phyloP scores from a whole-genome alignment of 768 basidiomycete species.

The Polyporus arcularius region DNA sequence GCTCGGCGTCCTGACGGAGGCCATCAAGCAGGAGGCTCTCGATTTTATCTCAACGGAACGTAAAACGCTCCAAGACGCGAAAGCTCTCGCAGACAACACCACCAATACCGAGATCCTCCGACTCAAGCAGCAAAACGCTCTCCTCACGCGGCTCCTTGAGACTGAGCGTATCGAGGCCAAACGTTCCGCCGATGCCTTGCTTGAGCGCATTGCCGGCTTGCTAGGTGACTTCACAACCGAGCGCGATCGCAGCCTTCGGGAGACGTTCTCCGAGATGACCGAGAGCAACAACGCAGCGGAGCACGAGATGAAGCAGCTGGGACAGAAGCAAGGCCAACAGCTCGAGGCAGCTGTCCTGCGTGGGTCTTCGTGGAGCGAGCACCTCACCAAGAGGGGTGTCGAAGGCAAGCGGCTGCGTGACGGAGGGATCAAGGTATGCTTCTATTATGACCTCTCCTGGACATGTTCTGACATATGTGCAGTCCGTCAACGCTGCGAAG shows the following conservation, averaged over 20 bases:
- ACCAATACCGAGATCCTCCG: constrained; percentile 56
- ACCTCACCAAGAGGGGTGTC: constrained; percentile 45
- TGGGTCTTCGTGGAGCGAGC: constrained; percentile 42
- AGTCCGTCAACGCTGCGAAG: constrained; percentile 47
- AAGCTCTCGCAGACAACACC: constrained; percentile 47
- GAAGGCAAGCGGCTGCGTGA: constrained; percentile 60
- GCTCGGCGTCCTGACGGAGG: constrained; percentile 61
- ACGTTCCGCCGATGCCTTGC: constrained; percentile 67
- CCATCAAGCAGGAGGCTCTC: constrained; percentile 56
- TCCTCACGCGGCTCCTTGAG: constrained; percentile 60
- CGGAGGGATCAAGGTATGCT: constrained; percentile 56
- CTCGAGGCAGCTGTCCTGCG: constrained; percentile 43
- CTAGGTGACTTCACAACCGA: constrained; percentile 70
- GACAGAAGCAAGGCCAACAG: constrained; percentile 48
- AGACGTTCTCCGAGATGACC: constrained; percentile 54
- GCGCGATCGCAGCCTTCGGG: constrained; percentile 65
- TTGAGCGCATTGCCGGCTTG: constrained; percentile 74
- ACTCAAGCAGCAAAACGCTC: constrained; percentile 70
- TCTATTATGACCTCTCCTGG: constrained; percentile 3
- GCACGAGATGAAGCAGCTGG: constrained; percentile 48
- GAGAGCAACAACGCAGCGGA: constrained; percentile 59
- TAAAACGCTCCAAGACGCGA: constrained; percentile 50
- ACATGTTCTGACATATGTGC: background rate
- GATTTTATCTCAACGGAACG: constrained; percentile 59
- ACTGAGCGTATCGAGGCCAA: constrained; percentile 67